Evolutionary conservation across 2,329 filamentous ascomycete genomes (phyloP), one percentile per base, ranked within the genome.

Genomic region (Ceratocystis cubensis): DNA sequence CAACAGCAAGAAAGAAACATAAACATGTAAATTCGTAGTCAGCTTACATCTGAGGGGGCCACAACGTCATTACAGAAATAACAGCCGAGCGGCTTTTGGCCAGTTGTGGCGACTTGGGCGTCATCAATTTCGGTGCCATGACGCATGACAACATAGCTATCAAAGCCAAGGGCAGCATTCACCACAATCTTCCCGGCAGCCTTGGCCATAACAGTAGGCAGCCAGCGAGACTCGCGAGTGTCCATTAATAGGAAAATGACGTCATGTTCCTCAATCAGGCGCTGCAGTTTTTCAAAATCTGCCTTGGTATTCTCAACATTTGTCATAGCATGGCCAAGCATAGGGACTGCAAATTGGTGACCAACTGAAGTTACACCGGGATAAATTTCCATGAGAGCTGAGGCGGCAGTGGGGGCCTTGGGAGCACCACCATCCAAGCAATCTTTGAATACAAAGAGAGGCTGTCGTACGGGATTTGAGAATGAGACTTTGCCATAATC

Each of bases 61-160:
- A 97, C 93, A 30, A 99, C 93, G 74, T 99, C 94, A 72, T 96
- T 97, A 77, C 94, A 99, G 76, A 97, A 99, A 75, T 99, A 99
- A 76, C 94, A 99, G 8, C 94, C 94, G 30, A 97, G 80, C 28
- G 89, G 85, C 65, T 84, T 79, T 66, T 84, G 79, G n/a, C 78
- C 81, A 30, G 89, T 85, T 64, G 84, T 79, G 65, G 84, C 79
- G n/a, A 77, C 80, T 63, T 80, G 78, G n/a, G 46, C 25, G 6
- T 64, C 46, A 53, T 76, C 74, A 2, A 80, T 79, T 70, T 84
- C 82, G 5, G 90, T 80, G 1, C 94, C 94, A 75, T 99, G 94
- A 66, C 94, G 85, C 94, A 99, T 97, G 45, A 96, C 91, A 1
- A 99, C 91, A 72, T 90, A 99, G 0, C 91, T 94, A 76, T 99